Percentiles rank a stretch among this genome's conserved stretches.
Conservation (phyloP, 139 green algal species). For the Volvox reticuliferus region DNA sequence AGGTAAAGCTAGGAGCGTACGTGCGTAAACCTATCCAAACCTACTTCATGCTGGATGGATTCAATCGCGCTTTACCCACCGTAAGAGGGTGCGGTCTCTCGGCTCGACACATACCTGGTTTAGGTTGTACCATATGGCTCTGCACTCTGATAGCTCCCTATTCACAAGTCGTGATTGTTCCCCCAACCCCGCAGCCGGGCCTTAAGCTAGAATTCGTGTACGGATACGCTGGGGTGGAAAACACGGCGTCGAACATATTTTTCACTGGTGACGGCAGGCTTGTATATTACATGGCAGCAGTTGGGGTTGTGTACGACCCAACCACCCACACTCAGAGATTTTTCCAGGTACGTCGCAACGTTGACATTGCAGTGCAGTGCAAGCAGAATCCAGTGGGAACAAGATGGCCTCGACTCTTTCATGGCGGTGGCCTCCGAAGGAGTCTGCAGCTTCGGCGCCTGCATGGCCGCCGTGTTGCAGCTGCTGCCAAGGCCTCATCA, state of each 20-base stretch:
- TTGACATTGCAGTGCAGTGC: background rate
- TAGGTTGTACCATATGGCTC: no score
- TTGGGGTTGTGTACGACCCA: constrained; percentile 79
- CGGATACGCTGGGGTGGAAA: constrained; percentile 69
- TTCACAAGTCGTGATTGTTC: background rate
- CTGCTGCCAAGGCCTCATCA: no score
- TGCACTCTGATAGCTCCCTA: no score
- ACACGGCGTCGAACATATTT: constrained; percentile 70
- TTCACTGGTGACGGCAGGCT: constrained; percentile 63
- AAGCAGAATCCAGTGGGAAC: no score
- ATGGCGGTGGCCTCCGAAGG: no score
- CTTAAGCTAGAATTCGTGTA: constrained; percentile 84
- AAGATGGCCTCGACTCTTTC: no score
- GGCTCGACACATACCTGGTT: no score
- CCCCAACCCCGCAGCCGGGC: constrained; percentile 44
- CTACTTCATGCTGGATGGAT: background rate
- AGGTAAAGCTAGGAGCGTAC: constrained; percentile 41
- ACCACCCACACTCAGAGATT: constrained; percentile 72
- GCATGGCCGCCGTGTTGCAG: no score
- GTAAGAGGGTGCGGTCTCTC: no score
- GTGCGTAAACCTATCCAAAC: background rate
- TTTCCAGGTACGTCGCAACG: constrained; percentile 64
- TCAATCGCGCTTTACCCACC: no score
- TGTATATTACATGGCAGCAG: constrained; percentile 78
- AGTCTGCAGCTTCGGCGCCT: no score